Evolutionary conservation across 2,329 filamentous ascomycete genomes (phyloP), one percentile per base, ranked within the genome.

Genomic region (Hymenoscyphus scutula): DNA sequence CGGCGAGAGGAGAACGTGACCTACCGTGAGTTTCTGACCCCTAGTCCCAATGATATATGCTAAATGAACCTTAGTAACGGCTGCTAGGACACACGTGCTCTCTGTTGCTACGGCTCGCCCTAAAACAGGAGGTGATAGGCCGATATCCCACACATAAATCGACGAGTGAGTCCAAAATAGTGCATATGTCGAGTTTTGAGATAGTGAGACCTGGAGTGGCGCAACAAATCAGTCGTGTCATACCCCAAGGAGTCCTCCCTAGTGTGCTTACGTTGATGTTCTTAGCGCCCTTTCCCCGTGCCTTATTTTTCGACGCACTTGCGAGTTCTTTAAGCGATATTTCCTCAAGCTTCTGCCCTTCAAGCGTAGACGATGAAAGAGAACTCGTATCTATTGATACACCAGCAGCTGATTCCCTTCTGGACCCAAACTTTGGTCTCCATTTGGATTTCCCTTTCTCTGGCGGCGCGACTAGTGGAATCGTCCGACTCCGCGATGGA

Each of bases 11-110:
- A n/a, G n/a, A n/a, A n/a, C n/a, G 19, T 25, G 27, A 53, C 71
- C 71, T 73, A 78, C 76, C 10, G 76, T 78, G 1, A 79, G 71
- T 58, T 74, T 77, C 51, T 78, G 76, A 60, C 77, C 76, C n/a
- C 76, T 70, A 17, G 73, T 77, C 3, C 76, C 76, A 61, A 78
- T 73, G 5, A 79, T 73, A 63, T 77, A 79, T 29, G 76, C 76
- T 25, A 77, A 61, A 62, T 77, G 72, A 6, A 68, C 68, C 60
- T 73, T 77, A 1, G 74, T 76, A 1, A 78, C 74, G 4, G 75
- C 71, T 23, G 75, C 76, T 27, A 77, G 64, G 17, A 78, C 72
- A 61, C 76, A 79, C 11, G 72, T 76, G 64, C 76, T 77, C 53
- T 77, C 76, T 0, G 74, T 75, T 15, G 72, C 64, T 30, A 78